These are phyloP conservation scores for Vinca major DNA, from an alignment of 305 asterid genomes.

Conservation along the genomic window DNA sequence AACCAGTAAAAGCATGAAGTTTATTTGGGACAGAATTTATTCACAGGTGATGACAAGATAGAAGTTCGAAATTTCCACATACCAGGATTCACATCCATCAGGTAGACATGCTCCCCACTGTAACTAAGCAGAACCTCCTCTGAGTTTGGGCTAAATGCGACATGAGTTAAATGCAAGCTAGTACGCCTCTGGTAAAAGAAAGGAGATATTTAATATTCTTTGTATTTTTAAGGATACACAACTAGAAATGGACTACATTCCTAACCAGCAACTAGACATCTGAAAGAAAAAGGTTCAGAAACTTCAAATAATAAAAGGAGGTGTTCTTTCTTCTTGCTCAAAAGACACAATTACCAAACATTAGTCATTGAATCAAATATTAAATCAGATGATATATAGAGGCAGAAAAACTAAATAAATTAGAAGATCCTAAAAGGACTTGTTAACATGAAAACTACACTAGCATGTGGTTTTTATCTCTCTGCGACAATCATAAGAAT, in stretches of 20 bases:
- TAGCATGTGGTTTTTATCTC: background rate
- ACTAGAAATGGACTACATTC: background rate
- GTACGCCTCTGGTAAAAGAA: conserved; percentile 57
- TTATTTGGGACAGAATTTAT: background rate
- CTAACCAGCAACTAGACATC: background rate
- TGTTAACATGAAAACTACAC: background rate
- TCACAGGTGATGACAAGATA: background rate
- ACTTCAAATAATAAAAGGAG: too few species aligned
- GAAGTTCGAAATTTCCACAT: conserved; percentile 13
- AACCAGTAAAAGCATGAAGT: background rate
- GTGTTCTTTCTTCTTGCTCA: background rate
- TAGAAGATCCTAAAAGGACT: background rate
- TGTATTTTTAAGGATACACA: background rate
- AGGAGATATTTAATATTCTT: conserved; percentile 15
- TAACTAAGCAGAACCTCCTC: conserved; percentile 96
- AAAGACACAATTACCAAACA: background rate
- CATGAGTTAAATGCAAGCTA: conserved; percentile 80
- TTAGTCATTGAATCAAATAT: too few species aligned
- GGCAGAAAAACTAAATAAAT: background rate
- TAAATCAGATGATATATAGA: background rate
- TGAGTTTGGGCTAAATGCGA: conserved; percentile 79
- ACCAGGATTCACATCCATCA: conserved; percentile 84
- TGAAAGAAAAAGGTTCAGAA: background rate
- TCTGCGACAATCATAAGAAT: background rate
- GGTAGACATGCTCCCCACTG: conserved; percentile 91